Conservation (phyloP, 768 basidiomycete genomes). For the Mycena metata region DNA sequence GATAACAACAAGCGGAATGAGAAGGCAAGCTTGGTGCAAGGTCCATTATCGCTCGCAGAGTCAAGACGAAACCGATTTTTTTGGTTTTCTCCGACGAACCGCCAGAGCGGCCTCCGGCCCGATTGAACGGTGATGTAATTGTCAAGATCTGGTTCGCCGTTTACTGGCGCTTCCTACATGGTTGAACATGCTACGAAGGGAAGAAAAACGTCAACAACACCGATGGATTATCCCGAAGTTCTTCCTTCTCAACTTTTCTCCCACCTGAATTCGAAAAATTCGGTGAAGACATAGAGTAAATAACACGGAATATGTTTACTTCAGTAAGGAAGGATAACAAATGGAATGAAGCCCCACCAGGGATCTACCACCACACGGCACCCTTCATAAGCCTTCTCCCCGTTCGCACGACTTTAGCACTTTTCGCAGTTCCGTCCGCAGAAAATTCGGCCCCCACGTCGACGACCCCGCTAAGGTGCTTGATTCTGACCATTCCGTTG, state of each 20-base stretch:
- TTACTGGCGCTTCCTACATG: too few relatives aligned
- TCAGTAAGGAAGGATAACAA: neutral
- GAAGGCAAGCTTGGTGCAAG: neutral
- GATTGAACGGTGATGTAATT: neutral
- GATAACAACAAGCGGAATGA: constrained; percentile 1
- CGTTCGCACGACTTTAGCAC: constrained; percentile 76
- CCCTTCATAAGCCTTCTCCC: constrained; percentile 82
- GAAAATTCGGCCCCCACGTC: constrained; percentile 74
- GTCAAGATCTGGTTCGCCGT: too few relatives aligned
- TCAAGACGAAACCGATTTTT: neutral
- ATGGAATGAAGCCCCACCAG: neutral
- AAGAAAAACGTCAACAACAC: neutral
- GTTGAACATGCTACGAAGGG: neutral
- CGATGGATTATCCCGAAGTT: constrained; percentile 13
- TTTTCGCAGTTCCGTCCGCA: constrained; percentile 60
- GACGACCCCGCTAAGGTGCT: constrained; percentile 76
- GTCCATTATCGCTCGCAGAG: constrained; percentile 5
- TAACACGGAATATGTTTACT: too few relatives aligned
- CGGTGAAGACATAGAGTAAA: too few relatives aligned
- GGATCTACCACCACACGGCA: constrained; percentile 69
- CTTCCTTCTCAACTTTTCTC: neutral
- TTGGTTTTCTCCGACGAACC: constrained; percentile 6
- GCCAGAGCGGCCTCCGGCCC: neutral
- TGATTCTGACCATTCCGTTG: constrained; percentile 59
- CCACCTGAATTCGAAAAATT: too few relatives aligned